Percentiles rank a stretch among this genome's conserved stretches.
phyloP scores from a whole-genome alignment of 331 rosid genomes.

The Erythrophleum ivorense region DNA sequence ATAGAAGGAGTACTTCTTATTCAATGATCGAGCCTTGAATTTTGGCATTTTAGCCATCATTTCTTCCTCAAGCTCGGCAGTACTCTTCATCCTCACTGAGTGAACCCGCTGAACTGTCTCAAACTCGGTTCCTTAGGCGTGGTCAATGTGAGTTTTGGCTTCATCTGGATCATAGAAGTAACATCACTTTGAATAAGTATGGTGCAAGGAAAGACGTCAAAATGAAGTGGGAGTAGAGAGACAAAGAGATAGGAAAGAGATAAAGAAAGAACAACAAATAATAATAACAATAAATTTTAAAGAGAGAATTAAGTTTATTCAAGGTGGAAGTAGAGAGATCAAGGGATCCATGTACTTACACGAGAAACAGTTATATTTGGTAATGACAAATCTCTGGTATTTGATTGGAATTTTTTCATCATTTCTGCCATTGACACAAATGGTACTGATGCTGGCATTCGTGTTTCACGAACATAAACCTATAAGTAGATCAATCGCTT shows the following conservation, averaged over 20 bases:
- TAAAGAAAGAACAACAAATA: no score
- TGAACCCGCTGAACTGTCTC: constrained; percentile 91
- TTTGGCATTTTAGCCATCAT: constrained; percentile 98
- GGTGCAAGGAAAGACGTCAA: no score
- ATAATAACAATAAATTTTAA: neutral
- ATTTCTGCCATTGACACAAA: constrained; percentile 95
- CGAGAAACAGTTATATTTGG: constrained; percentile 48
- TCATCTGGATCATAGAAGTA: constrained; percentile 54
- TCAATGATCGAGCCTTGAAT: constrained; percentile 90
- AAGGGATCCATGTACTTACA: constrained; percentile 50
- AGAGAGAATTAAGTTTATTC: neutral
- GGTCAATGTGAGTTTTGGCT: constrained; percentile 87
- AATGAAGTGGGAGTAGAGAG: no score
- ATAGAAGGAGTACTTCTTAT: constrained; percentile 58
- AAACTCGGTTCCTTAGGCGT: constrained; percentile 96
- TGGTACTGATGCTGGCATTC: constrained; percentile 62
- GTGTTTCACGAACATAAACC: constrained; percentile 84
- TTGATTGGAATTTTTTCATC: constrained; percentile 84
- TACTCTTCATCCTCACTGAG: constrained; percentile 75
- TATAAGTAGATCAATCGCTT: constrained; percentile 26
- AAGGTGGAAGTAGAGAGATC: neutral
- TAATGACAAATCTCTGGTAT: constrained; percentile 74
- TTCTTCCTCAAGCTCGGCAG: constrained; percentile 94
- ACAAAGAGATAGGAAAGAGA: no score
- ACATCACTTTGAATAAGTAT: constrained; percentile 11